Conservation (phyloP, 129 eudicot species). For the Pseudognaphalium luteoalbum region DNA sequence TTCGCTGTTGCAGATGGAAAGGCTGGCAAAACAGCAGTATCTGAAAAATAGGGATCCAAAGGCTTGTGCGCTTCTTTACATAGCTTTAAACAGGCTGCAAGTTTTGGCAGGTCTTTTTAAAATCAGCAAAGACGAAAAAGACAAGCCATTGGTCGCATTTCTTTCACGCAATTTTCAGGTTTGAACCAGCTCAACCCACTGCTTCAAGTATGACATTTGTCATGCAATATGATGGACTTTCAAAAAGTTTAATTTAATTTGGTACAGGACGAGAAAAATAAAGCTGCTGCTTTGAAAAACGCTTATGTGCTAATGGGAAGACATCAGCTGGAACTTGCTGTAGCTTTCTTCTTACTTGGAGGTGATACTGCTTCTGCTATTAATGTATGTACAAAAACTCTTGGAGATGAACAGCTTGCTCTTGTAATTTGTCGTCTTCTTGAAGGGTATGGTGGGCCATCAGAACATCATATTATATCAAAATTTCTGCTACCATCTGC, state of each 20-base stretch:
- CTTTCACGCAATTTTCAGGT: conserved; percentile 97
- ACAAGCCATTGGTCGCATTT: conserved; percentile 91
- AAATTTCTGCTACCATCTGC: conserved; percentile 79
- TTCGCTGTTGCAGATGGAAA: conserved; percentile 72
- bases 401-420: conserved; percentile 96
- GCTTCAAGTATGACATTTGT: conserved; percentile 6
- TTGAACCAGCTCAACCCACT: conserved; percentile 20
- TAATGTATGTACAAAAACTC: conserved; percentile 85
- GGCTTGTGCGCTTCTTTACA: conserved; percentile 86
- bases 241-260: neutral
- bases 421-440: conserved; percentile 92
- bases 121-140: conserved; percentile 91
- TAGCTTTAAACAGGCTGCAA: conserved; percentile 89
- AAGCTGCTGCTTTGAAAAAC: conserved; percentile 96
- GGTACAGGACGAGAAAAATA: conserved; percentile 87
- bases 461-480: conserved; percentile 62
- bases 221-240: neutral
- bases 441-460: conserved; percentile 79
- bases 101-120: conserved; percentile 95
- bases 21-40: conserved; percentile 84
- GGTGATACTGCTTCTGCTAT: conserved; percentile 93
- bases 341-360: conserved; percentile 95
- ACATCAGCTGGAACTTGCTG: conserved; percentile 94
- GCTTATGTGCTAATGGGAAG: conserved; percentile 95
- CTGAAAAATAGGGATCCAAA: conserved; percentile 84